These are phyloP conservation scores for Diaporthe humulicola DNA, from an alignment of 2,329 filamentous ascomycete genomes.

Conservation along the genomic window DNA sequence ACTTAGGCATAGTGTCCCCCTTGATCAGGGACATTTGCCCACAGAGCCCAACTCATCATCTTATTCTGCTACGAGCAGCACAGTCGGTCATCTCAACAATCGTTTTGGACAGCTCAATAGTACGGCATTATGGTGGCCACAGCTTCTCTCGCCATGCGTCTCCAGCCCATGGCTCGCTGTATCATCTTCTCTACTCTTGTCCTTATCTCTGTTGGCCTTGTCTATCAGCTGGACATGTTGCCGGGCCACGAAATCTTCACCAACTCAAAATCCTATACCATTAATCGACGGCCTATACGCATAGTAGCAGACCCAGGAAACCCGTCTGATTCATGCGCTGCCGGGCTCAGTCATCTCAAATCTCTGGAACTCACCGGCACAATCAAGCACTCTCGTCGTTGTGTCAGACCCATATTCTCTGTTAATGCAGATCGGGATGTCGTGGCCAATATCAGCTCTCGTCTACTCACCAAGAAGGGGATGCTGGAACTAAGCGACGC, in stretches of 20 bases:
- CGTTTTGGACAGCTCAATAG: background rate
- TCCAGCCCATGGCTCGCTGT: background rate
- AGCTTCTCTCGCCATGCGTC: background rate
- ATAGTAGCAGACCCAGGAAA: background rate
- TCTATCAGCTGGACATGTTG: slow-evolving; percentile 17
- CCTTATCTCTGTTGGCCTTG: background rate
- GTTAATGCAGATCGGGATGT: background rate
- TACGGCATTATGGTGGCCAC: background rate
- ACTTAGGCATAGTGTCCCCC: background rate
- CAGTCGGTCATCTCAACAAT: background rate
- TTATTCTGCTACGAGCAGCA: background rate
- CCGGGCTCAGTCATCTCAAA: slow-evolving; percentile 10
- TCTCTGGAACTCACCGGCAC: slow-evolving; percentile 15
- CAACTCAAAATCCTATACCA: background rate
- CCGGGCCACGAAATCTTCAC: background rate
- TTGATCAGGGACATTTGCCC: background rate
- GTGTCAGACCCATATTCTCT: slow-evolving; percentile 14
- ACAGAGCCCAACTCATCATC: background rate
- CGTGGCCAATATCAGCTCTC: slow-evolving; percentile 14
- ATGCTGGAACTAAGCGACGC: background rate
- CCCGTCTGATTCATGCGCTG: background rate
- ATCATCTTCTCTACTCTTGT: background rate
- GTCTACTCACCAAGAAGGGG: background rate
- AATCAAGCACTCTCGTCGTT: slow-evolving; percentile 27
- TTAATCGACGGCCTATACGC: background rate